These are phyloP conservation scores for Phaffomyces opuntiae DNA, from an alignment of 805 yeast genomes.

Conservation along the genomic window DNA sequence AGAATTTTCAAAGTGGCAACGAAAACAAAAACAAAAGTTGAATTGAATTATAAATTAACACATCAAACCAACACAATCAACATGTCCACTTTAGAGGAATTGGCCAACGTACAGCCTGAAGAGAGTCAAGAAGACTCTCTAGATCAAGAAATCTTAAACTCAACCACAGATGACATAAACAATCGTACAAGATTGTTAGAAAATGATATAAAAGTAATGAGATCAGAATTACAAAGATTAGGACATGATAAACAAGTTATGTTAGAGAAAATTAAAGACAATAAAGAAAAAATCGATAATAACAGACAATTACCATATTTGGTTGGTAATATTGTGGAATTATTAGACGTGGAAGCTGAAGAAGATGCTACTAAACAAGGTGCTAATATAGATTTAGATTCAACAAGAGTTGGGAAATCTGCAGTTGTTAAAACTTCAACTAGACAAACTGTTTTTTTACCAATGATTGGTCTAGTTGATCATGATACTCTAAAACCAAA, in stretches of 20 bases:
- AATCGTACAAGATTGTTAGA: constrained; percentile 85
- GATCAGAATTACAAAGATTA: constrained; percentile 83
- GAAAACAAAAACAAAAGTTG: neutral
- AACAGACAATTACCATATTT: constrained; percentile 93
- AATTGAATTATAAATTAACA: neutral
- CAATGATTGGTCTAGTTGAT: constrained; percentile 92
- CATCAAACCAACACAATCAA: constrained; percentile 19
- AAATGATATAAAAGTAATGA: constrained; percentile 92
- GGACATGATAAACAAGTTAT: constrained; percentile 89
- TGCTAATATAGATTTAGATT: constrained; percentile 89
- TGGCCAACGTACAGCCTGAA: constrained; percentile 45
- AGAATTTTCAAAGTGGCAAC: neutral
- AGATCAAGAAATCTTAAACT: constrained; percentile 73
- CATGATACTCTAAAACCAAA: constrained; percentile 92
- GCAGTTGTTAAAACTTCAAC: constrained; percentile 98
- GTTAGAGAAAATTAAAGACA: constrained; percentile 90
- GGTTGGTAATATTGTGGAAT: constrained; percentile 94
- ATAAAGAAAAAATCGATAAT: constrained; percentile 91
- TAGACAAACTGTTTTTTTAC: constrained; percentile 93
- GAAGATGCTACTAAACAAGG: constrained; percentile 81
- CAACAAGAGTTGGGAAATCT: constrained; percentile 88
- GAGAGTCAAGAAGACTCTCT: constrained; percentile 38
- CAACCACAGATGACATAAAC: constrained; percentile 75
- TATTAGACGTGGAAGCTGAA: constrained; percentile 81
- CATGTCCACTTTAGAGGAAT: constrained; percentile 80